Percentiles rank a stretch among this genome's conserved stretches.
phyloP scores from a whole-genome alignment of 352 stramenopile genomes.

The Elongisporangium anandrum region DNA sequence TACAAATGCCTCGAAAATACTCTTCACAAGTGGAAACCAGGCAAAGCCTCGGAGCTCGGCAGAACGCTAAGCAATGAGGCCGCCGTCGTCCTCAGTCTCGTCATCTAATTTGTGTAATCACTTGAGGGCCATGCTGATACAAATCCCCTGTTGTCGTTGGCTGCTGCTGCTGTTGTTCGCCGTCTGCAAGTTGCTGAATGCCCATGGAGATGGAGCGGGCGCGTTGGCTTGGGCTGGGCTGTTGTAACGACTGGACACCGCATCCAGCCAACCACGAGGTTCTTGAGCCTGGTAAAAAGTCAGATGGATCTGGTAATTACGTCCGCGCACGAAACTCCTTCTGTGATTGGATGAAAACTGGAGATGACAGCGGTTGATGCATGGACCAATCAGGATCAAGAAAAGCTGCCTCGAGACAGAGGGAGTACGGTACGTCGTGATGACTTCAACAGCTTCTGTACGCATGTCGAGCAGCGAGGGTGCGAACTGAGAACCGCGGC shows the following conservation, averaged over 20 bases:
- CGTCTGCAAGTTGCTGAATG: constrained; percentile 3
- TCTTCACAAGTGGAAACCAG: constrained; percentile 74
- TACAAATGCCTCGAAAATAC: constrained; percentile 90
- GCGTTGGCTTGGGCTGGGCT: background rate
- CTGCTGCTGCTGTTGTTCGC: constrained; percentile 3
- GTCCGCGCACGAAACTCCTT: background rate
- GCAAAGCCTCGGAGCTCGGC: constrained; percentile 43
- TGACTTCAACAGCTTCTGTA: too few relatives aligned
- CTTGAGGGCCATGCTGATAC: constrained; percentile 37
- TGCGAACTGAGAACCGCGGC: background rate
- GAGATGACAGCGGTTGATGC: too few relatives aligned
- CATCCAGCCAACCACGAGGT: background rate
- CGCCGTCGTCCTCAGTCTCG: constrained; percentile 83
- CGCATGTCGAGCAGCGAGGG: too few relatives aligned
- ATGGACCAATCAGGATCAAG: too few relatives aligned
- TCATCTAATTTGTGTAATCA: constrained; percentile 91
- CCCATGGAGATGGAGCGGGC: background rate
- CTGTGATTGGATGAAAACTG: background rate
- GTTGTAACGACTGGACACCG: background rate
- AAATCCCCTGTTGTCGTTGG: background rate
- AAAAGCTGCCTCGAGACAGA: background rate
- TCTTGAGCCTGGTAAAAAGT: constrained; percentile 8
- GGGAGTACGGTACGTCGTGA: too few relatives aligned
- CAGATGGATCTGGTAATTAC: constrained; percentile 20
- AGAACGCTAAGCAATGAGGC: constrained; percentile 76